Evolutionary conservation across 2,329 filamentous ascomycete species (phyloP).

Genomic region (Pseudopyrenochaeta lycopersici): DNA sequence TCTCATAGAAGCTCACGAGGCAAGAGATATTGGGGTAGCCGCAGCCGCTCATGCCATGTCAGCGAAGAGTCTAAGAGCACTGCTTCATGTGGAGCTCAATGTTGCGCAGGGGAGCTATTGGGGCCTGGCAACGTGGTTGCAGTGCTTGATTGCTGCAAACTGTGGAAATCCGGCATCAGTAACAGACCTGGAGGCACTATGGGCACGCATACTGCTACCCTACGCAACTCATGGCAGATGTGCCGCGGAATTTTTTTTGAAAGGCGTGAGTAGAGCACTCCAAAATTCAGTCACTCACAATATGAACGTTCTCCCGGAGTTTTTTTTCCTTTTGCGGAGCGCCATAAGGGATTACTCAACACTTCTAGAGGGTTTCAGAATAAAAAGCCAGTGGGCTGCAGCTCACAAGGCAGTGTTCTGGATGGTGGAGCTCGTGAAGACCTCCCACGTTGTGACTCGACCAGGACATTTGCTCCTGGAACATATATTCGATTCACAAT

Average conservation of each 20-base stretch:
- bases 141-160: constrained; percentile 41
- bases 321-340: constrained; percentile 26
- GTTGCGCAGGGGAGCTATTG: constrained; percentile 38
- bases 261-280: constrained; percentile 31
- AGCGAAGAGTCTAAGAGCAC: constrained; percentile 26
- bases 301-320: constrained; percentile 32
- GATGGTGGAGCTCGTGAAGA: constrained; percentile 24
- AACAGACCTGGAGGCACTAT: constrained; percentile 36
- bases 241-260: constrained; percentile 34
- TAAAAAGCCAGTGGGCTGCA: constrained; percentile 31
- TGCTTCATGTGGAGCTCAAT: constrained; percentile 34
- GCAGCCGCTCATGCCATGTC: constrained; percentile 42
- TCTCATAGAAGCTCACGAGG: constrained; percentile 29
- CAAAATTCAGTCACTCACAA: constrained; percentile 16
- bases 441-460: constrained; percentile 11
- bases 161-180: constrained; percentile 29
- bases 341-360: constrained; percentile 31
- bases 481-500: constrained; percentile 34
- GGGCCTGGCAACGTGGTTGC: constrained; percentile 38
- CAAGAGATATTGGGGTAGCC: constrained; percentile 40
- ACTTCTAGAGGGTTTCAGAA: constrained; percentile 36
- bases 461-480: constrained; percentile 22
- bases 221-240: constrained; percentile 30
- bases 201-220: constrained; percentile 35
- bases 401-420: constrained; percentile 32